Evolutionary conservation across 225 moss, liverwort and hornwort genomes (phyloP).

Genomic region (Bryoerythrophyllum caledonicum): DNA sequence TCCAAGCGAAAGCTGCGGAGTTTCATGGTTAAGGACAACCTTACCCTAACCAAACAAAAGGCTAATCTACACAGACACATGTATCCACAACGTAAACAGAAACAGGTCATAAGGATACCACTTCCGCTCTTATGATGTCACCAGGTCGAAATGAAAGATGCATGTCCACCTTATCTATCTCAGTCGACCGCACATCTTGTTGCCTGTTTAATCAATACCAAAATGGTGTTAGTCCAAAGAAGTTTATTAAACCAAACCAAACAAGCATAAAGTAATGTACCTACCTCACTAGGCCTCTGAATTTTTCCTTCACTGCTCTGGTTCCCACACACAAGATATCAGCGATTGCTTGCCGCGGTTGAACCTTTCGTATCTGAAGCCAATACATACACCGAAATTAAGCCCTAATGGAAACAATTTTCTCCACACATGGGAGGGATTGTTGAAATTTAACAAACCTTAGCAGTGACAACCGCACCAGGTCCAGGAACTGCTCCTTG

Average conservation of each 20-base stretch:
- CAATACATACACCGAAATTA: constrained; percentile 1
- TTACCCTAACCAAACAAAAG: background rate
- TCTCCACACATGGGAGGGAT: background rate
- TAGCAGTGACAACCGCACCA: constrained; percentile 84
- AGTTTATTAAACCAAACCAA: background rate
- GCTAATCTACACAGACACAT: background rate
- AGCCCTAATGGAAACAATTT: background rate
- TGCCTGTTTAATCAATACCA: constrained; percentile 54
- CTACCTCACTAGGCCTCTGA: constrained; percentile 93
- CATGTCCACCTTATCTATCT: constrained; percentile 98
- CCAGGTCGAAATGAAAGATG: constrained; percentile 92
- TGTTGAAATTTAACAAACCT: constrained; percentile 46
- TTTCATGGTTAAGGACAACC: constrained; percentile 35
- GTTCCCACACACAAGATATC: constrained; percentile 91
- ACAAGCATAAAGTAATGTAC: constrained; percentile 27
- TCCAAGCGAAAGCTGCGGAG: constrained; percentile 79
- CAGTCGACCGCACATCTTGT: constrained; percentile 94
- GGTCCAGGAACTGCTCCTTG: constrained; percentile 88
- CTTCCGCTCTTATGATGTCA: constrained; percentile 89
- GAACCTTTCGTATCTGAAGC: constrained; percentile 84
- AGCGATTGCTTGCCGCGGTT: constrained; percentile 74
- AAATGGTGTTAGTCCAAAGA: background rate
- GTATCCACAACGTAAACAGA: background rate
- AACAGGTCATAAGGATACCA: constrained; percentile 60
- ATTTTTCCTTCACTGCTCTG: constrained; percentile 81